These are phyloP conservation scores for Yarrowia porcina DNA, from an alignment of 805 yeast genomes.

Conservation along the genomic window DNA sequence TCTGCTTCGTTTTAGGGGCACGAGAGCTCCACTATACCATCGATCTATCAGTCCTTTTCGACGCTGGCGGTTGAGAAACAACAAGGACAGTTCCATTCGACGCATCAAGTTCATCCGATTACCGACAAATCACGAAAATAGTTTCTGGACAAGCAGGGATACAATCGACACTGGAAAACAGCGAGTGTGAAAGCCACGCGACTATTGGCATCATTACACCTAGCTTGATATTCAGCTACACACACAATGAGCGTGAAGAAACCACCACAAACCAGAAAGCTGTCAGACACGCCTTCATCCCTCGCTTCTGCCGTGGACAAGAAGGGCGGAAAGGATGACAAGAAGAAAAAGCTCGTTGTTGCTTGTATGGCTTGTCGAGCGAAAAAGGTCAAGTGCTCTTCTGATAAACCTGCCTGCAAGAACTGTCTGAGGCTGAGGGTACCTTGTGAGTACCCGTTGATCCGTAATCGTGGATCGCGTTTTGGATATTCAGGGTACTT, in stretches of 20 bases:
- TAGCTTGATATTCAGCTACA: neutral
- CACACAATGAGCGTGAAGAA: slow-evolving; percentile 14
- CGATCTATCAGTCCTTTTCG: neutral
- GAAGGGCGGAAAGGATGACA: slow-evolving; percentile 1
- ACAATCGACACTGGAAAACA: no score
- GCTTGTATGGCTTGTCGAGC: slow-evolving; percentile 40
- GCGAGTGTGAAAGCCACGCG: no score
- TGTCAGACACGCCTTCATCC: neutral
- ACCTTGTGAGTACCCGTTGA: slow-evolving; percentile 39
- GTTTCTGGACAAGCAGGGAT: no score
- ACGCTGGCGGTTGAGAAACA: no score
- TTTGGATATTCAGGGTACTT: slow-evolving; percentile 39
- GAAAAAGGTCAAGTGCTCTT: slow-evolving; percentile 41
- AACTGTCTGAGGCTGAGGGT: slow-evolving; percentile 38
- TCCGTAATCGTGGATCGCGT: slow-evolving; percentile 40
- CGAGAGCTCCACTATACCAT: neutral
- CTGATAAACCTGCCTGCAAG: slow-evolving; percentile 40
- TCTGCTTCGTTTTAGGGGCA: neutral
- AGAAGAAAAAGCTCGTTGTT: slow-evolving; percentile 36
- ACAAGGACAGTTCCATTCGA: no score
- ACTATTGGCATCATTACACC: no score
- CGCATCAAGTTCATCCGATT: no score
- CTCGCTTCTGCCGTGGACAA: neutral
- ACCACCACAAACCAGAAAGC: slow-evolving; percentile 21
- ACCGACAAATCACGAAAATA: no score